Percentiles rank a stretch among this genome's conserved stretches.
Evolutionary conservation across 1,284 basidiomycete genomes (phyloP).

Genomic region (Moniliophthora roreri): DNA sequence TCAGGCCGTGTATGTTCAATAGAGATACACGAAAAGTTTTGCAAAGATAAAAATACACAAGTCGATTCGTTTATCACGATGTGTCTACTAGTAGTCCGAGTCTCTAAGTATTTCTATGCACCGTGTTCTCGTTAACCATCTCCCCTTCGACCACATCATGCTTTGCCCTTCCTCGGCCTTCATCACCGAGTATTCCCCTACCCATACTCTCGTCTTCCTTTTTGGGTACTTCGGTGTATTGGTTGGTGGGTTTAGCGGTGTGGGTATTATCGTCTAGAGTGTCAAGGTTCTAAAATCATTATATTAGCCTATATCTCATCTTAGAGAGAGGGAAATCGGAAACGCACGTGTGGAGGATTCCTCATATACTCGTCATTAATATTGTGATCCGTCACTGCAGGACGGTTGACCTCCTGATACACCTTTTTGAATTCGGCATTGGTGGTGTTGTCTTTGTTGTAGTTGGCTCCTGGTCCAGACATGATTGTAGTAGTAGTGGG

Average conservation of each 20-base stretch:
- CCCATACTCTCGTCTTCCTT: background rate
- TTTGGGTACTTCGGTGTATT: background rate
- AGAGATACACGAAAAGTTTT: too few relatives aligned
- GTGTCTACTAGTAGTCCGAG: too few relatives aligned
- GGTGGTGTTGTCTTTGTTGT: too few relatives aligned
- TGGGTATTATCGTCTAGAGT: too few relatives aligned
- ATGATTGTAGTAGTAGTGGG: too few relatives aligned
- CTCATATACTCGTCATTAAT: slow-evolving; percentile 4
- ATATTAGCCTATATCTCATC: background rate
- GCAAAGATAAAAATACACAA: too few relatives aligned
- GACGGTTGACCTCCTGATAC: background rate
- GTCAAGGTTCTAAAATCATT: background rate
- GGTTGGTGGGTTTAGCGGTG: background rate
- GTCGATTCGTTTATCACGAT: too few relatives aligned
- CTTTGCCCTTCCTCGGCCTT: background rate
- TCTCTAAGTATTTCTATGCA: background rate
- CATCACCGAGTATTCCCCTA: background rate
- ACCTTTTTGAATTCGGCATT: slow-evolving; percentile 1
- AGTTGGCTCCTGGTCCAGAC: too few relatives aligned
- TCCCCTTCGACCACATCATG: background rate
- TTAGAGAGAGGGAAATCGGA: background rate
- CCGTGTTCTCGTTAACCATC: background rate
- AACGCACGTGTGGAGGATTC: slow-evolving; percentile 1
- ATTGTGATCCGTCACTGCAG: slow-evolving; percentile 1
- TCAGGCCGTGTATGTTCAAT: too few relatives aligned